Percentiles rank a stretch among this genome's conserved stretches.
phyloP scores from a whole-genome alignment of 257 asterid species.

The Capsicum chinense region DNA sequence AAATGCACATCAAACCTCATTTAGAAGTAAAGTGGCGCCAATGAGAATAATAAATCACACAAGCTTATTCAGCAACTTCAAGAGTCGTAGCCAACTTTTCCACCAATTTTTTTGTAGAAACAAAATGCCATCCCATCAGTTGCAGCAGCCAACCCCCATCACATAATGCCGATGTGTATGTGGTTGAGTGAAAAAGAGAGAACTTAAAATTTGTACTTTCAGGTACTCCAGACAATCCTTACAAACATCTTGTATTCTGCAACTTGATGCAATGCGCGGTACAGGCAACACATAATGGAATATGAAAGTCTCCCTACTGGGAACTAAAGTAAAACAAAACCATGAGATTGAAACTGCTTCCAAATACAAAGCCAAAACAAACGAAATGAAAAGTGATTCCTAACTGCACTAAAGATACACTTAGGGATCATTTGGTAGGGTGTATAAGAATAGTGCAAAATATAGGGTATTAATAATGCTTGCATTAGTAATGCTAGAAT shows the following conservation, averaged over 20 bases:
- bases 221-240: constrained; percentile 14
- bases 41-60: not conserved
- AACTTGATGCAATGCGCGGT: constrained; percentile 18
- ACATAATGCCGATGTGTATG: not conserved
- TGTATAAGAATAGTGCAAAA: too few relatives aligned
- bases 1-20: constrained; percentile 12
- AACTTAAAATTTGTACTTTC: constrained; percentile 7
- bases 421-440: too few relatives aligned
- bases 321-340: constrained; percentile 13
- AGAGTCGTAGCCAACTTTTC: not conserved
- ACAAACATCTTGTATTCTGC: not conserved
- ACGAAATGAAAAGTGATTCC: not conserved
- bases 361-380: not conserved
- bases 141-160: not conserved
- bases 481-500: too few relatives aligned
- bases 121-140: not conserved
- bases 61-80: constrained; percentile 13
- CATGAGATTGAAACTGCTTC: constrained; percentile 11
- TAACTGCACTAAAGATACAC: not conserved
- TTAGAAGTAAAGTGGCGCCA: not conserved
- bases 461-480: too few relatives aligned
- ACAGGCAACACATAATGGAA: constrained; percentile 3
- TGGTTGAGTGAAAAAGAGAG: not conserved
- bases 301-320: constrained; percentile 4
- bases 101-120: not conserved